Base-by-base conservation (phyloP, 1,284 basidiomycete species). In the Ganoderma lucidum region DNA sequence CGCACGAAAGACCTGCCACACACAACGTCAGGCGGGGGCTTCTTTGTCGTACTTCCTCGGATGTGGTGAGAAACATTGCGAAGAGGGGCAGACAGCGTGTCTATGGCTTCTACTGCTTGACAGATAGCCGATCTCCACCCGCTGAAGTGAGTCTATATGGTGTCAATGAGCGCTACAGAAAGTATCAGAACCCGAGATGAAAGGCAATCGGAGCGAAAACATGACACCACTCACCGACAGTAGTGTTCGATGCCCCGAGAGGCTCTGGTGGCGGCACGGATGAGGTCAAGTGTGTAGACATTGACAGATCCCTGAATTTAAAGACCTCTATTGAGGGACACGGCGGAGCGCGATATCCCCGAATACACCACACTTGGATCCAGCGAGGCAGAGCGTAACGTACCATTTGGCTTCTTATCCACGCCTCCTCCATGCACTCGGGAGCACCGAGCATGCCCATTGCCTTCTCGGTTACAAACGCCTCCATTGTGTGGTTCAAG, bases 351-450 rank as follows among this genome's bases (percentile, higher is more conserved):
- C 44, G 48, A 32, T 41, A 32, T 15, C 35, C 17, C 14, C 35
- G 45, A 23, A 30, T 19, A 6, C 12, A n/a, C 32, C 30, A 3
- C 19, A 37, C 5, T 15, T 19, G 19, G 56, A 39, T 59, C 17
- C 32, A 23, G 3, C 19, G 35, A 58, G 56, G 35, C 32, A 59
- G 30, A 39, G 17, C 32, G 19, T 35, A 56, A 56, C 30, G 35
- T 32, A 59, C 30, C 6, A 82, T 86, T 63, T 76, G 84, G 81
- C 86, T 82, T 17, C 88, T 89, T 65, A 93, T 86, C 0, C 86
- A 88, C 59, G 87, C 90, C 77, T 95, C 93, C 75, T 93, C 91
- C 92, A 95, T 94, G 75, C 94, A 95, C 0, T 93, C 93, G 63
- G 90, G 89, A 2, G 93, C 93, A 39, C 93, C 93, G 2, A 95